Percentiles rank a stretch among this genome's conserved stretches.
Evolutionary conservation across 495 filamentous ascomycete species (phyloP).

Genomic region (Stereocaulon alpinum): DNA sequence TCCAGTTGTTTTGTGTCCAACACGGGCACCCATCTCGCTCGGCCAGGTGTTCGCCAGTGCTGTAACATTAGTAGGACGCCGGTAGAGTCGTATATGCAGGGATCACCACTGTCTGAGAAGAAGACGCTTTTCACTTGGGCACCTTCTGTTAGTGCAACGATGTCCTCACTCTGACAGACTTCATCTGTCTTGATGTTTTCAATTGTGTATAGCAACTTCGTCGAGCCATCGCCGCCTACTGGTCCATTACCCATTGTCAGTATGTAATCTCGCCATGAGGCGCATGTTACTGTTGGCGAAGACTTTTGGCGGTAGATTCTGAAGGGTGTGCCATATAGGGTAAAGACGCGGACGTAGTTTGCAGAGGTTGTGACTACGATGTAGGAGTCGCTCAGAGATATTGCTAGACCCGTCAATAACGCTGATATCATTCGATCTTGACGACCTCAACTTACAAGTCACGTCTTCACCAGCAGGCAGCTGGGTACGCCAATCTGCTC

Average conservation of each 20-base stretch:
- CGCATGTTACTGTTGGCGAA: constrained; percentile 78
- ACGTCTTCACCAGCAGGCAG: constrained; percentile 74
- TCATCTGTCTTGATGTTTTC: constrained; percentile 92
- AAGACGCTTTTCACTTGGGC: constrained; percentile 68
- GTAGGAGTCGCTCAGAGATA: constrained; percentile 87
- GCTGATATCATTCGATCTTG: no score
- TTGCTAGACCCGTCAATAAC: constrained; percentile 35
- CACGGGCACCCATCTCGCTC: constrained; percentile 84
- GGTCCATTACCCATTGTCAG: constrained; percentile 89
- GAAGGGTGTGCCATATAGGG: constrained; percentile 81
- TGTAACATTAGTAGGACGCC: constrained; percentile 77
- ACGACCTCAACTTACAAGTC: constrained; percentile 31
- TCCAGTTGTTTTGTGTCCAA: constrained; percentile 78
- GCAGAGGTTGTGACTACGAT: constrained; percentile 74
- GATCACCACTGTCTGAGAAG: constrained; percentile 86
- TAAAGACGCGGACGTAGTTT: constrained; percentile 86
- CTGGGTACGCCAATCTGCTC: constrained; percentile 81
- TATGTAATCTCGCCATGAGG: constrained; percentile 87
- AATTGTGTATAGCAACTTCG: constrained; percentile 72
- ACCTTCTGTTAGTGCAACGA: constrained; percentile 68
- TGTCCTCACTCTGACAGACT: constrained; percentile 82
- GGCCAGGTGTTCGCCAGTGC: constrained; percentile 78
- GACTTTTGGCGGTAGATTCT: constrained; percentile 85
- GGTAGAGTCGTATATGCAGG: constrained; percentile 85
- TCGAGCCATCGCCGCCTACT: constrained; percentile 62